Evolutionary conservation across 2,329 filamentous ascomycete species (phyloP).

Genomic region (Microdochium trichocladiopsis): DNA sequence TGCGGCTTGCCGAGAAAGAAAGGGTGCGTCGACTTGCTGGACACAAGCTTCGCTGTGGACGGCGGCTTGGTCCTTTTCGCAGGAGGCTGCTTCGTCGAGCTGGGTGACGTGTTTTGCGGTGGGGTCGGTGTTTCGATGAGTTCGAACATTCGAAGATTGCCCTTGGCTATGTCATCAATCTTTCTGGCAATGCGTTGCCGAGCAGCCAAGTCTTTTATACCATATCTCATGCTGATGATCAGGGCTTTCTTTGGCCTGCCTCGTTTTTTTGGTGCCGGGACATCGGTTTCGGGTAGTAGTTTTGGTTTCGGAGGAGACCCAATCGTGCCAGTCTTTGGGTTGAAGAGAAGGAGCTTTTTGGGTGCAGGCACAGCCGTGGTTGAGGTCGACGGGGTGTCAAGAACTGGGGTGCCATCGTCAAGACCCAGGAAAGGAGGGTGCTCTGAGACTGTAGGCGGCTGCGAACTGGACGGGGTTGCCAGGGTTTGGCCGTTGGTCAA

Average conservation of each 20-base stretch:
- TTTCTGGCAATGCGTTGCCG: slow-evolving; percentile 45
- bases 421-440: background rate
- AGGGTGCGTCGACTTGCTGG: slow-evolving; percentile 38
- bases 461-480: background rate
- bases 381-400: no score
- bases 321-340: slow-evolving; percentile 54
- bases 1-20: slow-evolving; percentile 58
- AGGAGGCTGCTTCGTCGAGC: slow-evolving; percentile 7
- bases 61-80: slow-evolving; percentile 12
- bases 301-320: slow-evolving; percentile 55
- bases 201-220: slow-evolving; percentile 14
- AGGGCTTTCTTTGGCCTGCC: slow-evolving; percentile 28
- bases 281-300: slow-evolving; percentile 10
- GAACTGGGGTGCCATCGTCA: no score
- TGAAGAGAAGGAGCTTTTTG: slow-evolving; percentile 47
- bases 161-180: slow-evolving; percentile 56
- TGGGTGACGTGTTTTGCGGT: background rate
- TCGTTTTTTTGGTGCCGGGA: slow-evolving; percentile 10
- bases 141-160: slow-evolving; percentile 13
- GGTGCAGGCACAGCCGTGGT: slow-evolving; percentile 20
- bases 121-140: slow-evolving; percentile 4
- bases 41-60: background rate
- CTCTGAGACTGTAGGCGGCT: background rate
- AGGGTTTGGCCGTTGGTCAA: background rate
- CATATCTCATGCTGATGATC: slow-evolving; percentile 55